Evolutionary conservation across 2,329 filamentous ascomycete species (phyloP).

Genomic region (Fusarium mangiferae): DNA sequence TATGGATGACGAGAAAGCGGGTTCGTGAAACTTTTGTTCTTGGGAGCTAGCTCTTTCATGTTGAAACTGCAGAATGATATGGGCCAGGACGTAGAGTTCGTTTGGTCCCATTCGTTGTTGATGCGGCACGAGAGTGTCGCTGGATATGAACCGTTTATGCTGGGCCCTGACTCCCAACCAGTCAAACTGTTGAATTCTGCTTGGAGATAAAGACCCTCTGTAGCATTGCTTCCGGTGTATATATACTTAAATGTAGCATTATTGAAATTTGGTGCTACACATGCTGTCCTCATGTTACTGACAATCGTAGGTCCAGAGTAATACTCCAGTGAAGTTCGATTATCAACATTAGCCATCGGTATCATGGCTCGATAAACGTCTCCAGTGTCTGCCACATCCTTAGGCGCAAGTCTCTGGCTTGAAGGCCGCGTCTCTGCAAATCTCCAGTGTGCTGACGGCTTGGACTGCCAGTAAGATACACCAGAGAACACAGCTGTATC

Average conservation of each 20-base stretch:
- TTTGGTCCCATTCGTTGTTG: background rate
- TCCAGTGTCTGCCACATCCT: background rate
- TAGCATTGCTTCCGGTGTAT: background rate
- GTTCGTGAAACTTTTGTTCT: background rate
- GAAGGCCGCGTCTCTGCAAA: background rate
- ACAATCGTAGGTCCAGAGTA: background rate
- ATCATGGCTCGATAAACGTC: background rate
- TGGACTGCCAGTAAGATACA: background rate
- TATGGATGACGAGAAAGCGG: slow-evolving; percentile 1
- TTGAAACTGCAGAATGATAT: background rate
- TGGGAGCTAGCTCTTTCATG: fast-evolving
- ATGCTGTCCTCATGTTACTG: background rate
- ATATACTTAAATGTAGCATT: background rate
- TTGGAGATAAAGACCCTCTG: background rate
- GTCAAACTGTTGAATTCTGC: background rate
- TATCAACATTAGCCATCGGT: background rate
- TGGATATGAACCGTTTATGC: background rate
- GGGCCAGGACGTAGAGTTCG: background rate
- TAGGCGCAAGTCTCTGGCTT: background rate
- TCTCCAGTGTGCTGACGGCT: background rate
- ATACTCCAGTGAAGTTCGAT: background rate
- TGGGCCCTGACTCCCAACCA: background rate
- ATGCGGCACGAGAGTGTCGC: background rate
- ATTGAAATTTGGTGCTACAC: fast-evolving
- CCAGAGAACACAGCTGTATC: background rate